Base-by-base conservation (phyloP, 176 grass and related monocot species). In the Ampelocalamus luodianensis region DNA sequence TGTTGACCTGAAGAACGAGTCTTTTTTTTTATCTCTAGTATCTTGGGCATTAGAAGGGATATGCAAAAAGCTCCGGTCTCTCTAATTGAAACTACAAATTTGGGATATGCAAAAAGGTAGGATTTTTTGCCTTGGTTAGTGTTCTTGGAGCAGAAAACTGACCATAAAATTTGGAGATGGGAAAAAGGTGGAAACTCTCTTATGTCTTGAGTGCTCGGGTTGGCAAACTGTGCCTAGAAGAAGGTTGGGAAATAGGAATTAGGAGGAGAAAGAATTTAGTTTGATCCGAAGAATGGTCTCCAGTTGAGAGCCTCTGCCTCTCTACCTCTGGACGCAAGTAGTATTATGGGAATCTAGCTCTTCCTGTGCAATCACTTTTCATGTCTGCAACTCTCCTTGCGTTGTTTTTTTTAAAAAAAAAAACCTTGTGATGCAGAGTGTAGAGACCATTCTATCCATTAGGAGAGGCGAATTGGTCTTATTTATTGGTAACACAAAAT, bases 1-100 rank as follows among this genome's bases (percentile, higher is more conserved):
- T 48, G 83, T 72, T 90, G 64, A 58, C 36, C 3, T n/a, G 54
- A 68, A 60, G 36, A 58, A 73, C 3, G n/a, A 55, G 29, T 24
- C 18, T 15, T 14, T 0, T 22, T 59, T 68, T 49, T n/a, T 0
- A 15, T 37, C 40, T 4, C 4, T 20, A 61, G 11, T 62, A 18
- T 27, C 6, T 24, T 80, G 1, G 58, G 36, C 27, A 38, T 43
- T 18, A 5, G 24, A 69, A 39, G 8, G 32, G 32, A 3, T 34
- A 34, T 53, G 20, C 72, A 17, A 9, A 5, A 44, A 26, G 16
- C 16, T 81, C 24, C 39, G 34, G 0, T 63, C 53, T 71, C 23
- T 0, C 65, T 56, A 84, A 38, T 22, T 46, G 36, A n/a, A 68
- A 76, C 53, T 38, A 12, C 43, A 68, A 10, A 39, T 45, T 79